These are phyloP conservation scores for Herpetomonas tarakana DNA, from an alignment of 208 protist genomes.

Conservation along the genomic window DNA sequence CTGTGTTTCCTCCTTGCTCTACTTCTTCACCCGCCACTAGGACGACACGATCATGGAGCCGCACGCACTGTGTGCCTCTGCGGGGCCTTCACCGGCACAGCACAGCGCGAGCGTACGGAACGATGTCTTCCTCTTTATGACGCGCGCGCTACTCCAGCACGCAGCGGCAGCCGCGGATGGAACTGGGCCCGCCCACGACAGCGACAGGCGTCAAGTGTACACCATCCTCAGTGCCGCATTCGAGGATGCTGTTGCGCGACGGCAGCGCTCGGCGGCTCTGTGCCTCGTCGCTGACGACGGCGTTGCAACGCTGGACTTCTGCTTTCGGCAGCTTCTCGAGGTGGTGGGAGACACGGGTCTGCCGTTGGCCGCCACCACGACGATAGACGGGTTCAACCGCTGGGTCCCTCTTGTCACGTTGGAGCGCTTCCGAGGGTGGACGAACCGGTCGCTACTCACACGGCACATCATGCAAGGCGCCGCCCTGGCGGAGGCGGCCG, in stretches of 20 bases:
- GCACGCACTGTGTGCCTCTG: too few species aligned
- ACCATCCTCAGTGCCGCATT: not conserved
- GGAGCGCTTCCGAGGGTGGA: slow-evolving; percentile 17
- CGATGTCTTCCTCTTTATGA: too few species aligned
- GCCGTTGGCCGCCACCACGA: not conserved
- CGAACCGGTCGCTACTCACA: not conserved
- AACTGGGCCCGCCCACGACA: too few species aligned
- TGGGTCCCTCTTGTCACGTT: slow-evolving; percentile 19
- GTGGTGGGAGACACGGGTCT: not conserved
- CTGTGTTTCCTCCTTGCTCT: too few species aligned
- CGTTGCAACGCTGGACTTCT: not conserved
- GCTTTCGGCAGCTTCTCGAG: not conserved
- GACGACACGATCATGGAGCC: too few species aligned
- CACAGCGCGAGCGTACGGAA: too few species aligned
- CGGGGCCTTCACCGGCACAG: too few species aligned
- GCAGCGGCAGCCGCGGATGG: too few species aligned
- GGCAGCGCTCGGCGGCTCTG: slow-evolving; percentile 13
- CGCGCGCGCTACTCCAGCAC: too few species aligned
- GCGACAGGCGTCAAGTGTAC: too few species aligned
- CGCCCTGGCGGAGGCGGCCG: slow-evolving; percentile 36
- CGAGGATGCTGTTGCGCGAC: not conserved
- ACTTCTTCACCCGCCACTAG: too few species aligned
- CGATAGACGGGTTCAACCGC: slow-evolving; percentile 10
- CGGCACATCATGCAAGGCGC: slow-evolving; percentile 17
- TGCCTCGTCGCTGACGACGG: not conserved